Conservation (phyloP, 2,329 filamentous ascomycete genomes). For the Intubia oerlemansii region DNA sequence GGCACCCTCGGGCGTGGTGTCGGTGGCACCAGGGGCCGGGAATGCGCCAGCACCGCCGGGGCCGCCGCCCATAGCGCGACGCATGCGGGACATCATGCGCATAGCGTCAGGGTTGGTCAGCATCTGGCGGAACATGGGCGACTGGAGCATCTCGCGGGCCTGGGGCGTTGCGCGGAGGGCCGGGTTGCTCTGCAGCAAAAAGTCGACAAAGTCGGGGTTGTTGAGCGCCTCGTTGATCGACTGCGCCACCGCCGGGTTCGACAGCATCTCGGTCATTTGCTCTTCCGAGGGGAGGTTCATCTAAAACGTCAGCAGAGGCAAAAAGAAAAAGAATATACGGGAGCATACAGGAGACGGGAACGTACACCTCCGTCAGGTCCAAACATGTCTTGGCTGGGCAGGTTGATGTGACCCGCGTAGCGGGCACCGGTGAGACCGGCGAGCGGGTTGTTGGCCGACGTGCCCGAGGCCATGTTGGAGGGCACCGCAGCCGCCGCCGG, state of each 20-base stretch:
- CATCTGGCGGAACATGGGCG: conserved; percentile 76
- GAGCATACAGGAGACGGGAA: conserved; percentile 12
- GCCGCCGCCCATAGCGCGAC: conserved; percentile 40
- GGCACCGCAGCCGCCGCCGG: conserved; percentile 40
- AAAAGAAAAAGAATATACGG: conserved; percentile 1
- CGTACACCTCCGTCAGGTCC: conserved; percentile 85
- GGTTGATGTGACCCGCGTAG: conserved; percentile 83
- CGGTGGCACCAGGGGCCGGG: conserved; percentile 78
- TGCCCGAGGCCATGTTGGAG: conserved; percentile 59
- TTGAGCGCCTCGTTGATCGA: conserved; percentile 88
- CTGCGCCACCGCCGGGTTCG: conserved; percentile 69
- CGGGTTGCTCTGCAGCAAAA: conserved; percentile 85
- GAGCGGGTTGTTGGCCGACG: conserved; percentile 63
- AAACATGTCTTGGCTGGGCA: too few relatives aligned
- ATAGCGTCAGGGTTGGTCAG: conserved; percentile 80
- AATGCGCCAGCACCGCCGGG: conserved; percentile 32
- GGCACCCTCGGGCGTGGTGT: conserved; percentile 47
- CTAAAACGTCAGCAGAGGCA: conserved; percentile 22
- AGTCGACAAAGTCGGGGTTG: conserved; percentile 84
- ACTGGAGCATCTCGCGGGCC: conserved; percentile 68
- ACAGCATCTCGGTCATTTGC: conserved; percentile 63
- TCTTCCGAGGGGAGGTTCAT: conserved; percentile 83
- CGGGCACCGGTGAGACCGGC: conserved; percentile 80
- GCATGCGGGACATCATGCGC: conserved; percentile 63
- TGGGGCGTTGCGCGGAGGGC: conserved; percentile 54